A percentile compares a stretch with the other conserved stretches of the same genome.
Conservation (phyloP, 164 flowering plant genomes). For the Echeveria elegans region DNA sequence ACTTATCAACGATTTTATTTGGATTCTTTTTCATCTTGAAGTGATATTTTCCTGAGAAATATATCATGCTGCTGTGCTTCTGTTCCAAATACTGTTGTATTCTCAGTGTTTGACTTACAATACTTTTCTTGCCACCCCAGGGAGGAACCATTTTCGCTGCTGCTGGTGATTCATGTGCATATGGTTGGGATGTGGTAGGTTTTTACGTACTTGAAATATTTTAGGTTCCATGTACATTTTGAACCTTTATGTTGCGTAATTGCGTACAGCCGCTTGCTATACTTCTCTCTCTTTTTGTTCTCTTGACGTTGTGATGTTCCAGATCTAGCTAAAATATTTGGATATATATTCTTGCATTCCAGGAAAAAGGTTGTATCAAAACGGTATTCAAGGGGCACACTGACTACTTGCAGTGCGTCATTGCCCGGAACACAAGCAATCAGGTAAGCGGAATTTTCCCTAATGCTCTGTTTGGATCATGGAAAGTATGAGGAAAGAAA, state of each 20-base stretch:
- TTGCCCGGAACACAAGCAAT: slow-evolving; percentile 51
- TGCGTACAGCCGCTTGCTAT: not conserved
- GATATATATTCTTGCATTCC: slow-evolving; percentile 14
- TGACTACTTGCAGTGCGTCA: slow-evolving; percentile 82
- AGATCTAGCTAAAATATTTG: slow-evolving; percentile 1
- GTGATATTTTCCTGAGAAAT: not conserved
- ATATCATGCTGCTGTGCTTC: not conserved
- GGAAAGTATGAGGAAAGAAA: too few species aligned
- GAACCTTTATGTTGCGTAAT: slow-evolving; percentile 3
- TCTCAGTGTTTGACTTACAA: slow-evolving; percentile 7
- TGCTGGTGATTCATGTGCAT: slow-evolving; percentile 92
- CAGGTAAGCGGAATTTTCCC: slow-evolving; percentile 37
- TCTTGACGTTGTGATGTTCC: not conserved
- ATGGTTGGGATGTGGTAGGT: slow-evolving; percentile 99
- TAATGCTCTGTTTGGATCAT: too few species aligned
- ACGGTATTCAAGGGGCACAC: slow-evolving; percentile 79
- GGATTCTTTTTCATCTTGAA: not conserved
- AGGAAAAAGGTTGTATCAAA: slow-evolving; percentile 72
- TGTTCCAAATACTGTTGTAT: not conserved
- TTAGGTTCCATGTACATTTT: not conserved
- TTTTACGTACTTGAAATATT: slow-evolving; percentile 25
- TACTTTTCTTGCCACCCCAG: slow-evolving; percentile 19
- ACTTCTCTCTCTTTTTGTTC: not conserved
- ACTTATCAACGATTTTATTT: not conserved
- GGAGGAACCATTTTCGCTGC: slow-evolving; percentile 71